Evolutionary conservation across 768 basidiomycete genomes (phyloP).

Genomic region (Tremella fuciformis): DNA sequence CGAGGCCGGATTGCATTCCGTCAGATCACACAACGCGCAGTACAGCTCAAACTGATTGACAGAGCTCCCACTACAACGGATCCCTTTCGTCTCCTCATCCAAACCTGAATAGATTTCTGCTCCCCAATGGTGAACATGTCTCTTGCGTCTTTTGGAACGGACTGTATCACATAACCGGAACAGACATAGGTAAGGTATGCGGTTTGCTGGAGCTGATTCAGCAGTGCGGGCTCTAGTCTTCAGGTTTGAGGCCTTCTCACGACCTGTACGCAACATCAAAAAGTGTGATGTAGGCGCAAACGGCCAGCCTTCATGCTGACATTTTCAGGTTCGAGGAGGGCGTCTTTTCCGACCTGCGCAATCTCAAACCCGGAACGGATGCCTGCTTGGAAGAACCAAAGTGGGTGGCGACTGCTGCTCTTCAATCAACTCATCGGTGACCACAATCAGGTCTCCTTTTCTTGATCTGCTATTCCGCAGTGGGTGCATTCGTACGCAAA

Average conservation of each 20-base stretch:
- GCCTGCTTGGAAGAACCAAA: conserved; percentile 96
- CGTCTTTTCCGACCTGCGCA: conserved; percentile 86
- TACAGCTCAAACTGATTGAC: not conserved
- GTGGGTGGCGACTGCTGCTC: conserved; percentile 37
- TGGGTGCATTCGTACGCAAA: conserved; percentile 94
- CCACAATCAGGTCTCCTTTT: conserved; percentile 69
- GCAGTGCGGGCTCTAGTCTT: conserved; percentile 85
- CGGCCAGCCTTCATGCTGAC: not conserved
- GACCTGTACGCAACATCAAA: conserved; percentile 81
- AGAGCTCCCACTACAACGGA: conserved; percentile 4
- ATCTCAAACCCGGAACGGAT: conserved; percentile 88
- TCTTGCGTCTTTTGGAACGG: conserved; percentile 90
- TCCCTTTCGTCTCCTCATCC: conserved; percentile 50
- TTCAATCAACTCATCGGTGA: not conserved
- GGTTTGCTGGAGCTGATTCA: conserved; percentile 1
- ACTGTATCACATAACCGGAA: conserved; percentile 90
- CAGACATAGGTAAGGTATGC: conserved; percentile 64
- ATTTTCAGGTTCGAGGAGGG: conserved; percentile 59
- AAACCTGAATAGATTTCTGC: conserved; percentile 76
- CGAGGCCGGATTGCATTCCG: not conserved
- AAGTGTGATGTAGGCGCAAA: conserved; percentile 67
- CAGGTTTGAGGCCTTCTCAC: conserved; percentile 84
- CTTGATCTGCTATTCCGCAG: conserved; percentile 92
- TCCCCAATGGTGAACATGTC: conserved; percentile 80
- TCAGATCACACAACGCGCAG: not conserved